Evolutionary conservation across 106 monocot species (phyloP).

Genomic region (Dioscorea alata): DNA sequence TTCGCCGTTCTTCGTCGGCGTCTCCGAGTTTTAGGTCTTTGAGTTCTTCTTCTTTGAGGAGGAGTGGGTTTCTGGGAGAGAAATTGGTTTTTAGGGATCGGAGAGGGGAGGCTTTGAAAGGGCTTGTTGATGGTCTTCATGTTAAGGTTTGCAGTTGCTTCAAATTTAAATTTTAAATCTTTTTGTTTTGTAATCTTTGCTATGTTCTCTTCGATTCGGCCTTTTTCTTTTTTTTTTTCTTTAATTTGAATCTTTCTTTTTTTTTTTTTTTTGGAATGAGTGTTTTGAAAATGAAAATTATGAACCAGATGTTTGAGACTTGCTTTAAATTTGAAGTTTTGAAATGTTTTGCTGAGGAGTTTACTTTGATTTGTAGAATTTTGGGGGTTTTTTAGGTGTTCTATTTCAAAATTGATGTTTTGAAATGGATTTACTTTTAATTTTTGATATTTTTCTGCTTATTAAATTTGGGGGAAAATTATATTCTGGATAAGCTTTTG

Average conservation of each 20-base stretch:
- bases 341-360: not conserved
- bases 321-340: too few species aligned
- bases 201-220: not conserved
- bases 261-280: not conserved
- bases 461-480: too few species aligned
- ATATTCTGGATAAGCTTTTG: not conserved
- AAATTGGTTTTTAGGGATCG: not conserved
- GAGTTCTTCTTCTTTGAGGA: not conserved
- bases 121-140: slow-evolving; percentile 2
- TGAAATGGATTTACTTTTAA: too few species aligned
- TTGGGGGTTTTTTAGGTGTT: too few species aligned
- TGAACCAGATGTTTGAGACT: too few species aligned
- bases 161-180: too few species aligned
- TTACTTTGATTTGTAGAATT: not conserved
- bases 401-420: too few species aligned
- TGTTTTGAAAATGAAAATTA: not conserved
- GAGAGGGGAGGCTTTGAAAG: not conserved
- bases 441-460: too few species aligned
- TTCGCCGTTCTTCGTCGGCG: not conserved
- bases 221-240: not conserved
- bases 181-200: too few species aligned
- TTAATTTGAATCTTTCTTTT: not conserved
- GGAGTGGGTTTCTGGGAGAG: not conserved
- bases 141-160: slow-evolving; percentile 1
- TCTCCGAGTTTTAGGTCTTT: not conserved